Percentiles rank a stretch among this genome's conserved stretches.
Conservation (phyloP, 768 basidiomycete genomes). For the Trametes maxima region DNA sequence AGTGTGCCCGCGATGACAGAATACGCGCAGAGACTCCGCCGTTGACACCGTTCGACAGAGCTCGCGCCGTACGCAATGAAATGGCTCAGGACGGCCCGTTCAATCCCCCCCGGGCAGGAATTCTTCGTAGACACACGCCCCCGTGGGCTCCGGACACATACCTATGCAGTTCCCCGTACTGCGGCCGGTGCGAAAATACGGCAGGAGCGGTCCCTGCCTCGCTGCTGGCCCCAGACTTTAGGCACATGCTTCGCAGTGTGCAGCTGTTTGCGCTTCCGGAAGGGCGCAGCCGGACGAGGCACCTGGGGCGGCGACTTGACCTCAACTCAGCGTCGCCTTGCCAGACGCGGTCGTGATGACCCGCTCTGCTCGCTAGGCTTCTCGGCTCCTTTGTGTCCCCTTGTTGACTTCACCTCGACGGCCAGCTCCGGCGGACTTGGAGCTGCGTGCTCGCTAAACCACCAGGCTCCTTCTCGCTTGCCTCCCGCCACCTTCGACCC, state of each 20-base stretch:
- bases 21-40: not conserved
- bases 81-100: slow-evolving; percentile 1
- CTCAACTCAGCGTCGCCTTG: not conserved
- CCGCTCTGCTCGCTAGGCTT: slow-evolving; percentile 6
- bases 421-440: slow-evolving; percentile 11
- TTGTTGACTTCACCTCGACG: not conserved
- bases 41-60: not conserved
- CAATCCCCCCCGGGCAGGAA: slow-evolving; percentile 1
- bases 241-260: slow-evolving; percentile 15
- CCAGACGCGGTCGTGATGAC: slow-evolving; percentile 6
- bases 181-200: slow-evolving; percentile 20
- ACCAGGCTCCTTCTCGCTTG: slow-evolving; percentile 11
- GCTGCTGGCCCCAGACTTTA: slow-evolving; percentile 1
- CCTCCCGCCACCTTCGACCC: slow-evolving; percentile 3
- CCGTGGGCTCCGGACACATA: slow-evolving; percentile 10
- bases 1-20: not conserved
- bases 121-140: not conserved
- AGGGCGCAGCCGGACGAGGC: slow-evolving; percentile 1
- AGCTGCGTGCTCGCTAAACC: slow-evolving; percentile 7
- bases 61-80: not conserved
- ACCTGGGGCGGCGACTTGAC: slow-evolving; percentile 9
- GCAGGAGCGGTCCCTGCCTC: slow-evolving; percentile 7
- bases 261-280: slow-evolving; percentile 20
- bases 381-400: slow-evolving; percentile 1
- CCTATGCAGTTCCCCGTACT: slow-evolving; percentile 4